phyloP scores from a whole-genome alignment of 2,329 filamentous ascomycete genomes.

The Fusarium floridanum region DNA sequence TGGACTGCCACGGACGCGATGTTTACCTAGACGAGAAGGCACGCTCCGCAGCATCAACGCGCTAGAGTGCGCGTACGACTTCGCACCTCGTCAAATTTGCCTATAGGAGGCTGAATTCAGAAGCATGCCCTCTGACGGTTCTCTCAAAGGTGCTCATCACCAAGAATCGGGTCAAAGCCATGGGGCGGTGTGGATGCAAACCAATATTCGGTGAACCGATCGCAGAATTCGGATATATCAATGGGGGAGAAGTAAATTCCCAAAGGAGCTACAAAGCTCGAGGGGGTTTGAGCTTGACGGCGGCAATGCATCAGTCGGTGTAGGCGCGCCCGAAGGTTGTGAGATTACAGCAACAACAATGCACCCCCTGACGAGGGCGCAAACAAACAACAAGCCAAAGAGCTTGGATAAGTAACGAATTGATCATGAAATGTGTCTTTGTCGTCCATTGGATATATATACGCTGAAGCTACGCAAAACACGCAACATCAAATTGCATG shows the following conservation, averaged over 20 bases:
- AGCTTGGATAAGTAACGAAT: not conserved
- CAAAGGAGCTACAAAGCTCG: not conserved
- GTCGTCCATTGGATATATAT: constrained; percentile 20
- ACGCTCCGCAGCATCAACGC: not conserved
- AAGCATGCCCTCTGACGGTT: not conserved
- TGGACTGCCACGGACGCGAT: constrained; percentile 60
- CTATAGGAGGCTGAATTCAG: not conserved
- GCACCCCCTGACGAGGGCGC: not conserved
- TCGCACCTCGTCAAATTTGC: not conserved
- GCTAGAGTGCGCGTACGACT: not conserved
- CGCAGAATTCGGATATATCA: not conserved
- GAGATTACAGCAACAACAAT: not conserved
- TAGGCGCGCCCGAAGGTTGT: not conserved
- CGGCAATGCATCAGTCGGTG: not conserved
- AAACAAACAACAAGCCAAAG: not conserved
- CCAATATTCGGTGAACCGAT: not conserved
- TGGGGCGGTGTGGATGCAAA: not conserved
- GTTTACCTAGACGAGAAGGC: constrained; percentile 49
- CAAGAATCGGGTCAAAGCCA: not conserved
- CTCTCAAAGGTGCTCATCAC: not conserved
- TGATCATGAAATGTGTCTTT: constrained; percentile 10
- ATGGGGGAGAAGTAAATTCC: not conserved
- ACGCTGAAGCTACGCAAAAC: constrained; percentile 12
- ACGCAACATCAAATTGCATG: constrained; percentile 17
- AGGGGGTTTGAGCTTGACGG: not conserved